Evolutionary conservation across 2,329 filamentous ascomycete genomes (phyloP).

Genomic region (Shiraia sp.): DNA sequence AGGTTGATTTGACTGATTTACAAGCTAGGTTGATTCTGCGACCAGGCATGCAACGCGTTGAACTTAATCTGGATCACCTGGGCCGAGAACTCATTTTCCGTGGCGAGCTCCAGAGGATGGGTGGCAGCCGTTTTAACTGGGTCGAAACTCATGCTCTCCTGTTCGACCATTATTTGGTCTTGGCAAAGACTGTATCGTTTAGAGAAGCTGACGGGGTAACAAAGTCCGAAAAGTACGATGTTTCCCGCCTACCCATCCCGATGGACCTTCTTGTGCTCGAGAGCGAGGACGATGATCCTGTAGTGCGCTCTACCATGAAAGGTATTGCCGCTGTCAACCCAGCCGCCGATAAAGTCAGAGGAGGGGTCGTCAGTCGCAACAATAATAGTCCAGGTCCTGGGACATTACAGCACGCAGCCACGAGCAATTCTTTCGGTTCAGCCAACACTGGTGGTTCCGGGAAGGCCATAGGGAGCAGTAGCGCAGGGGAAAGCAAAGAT

Average conservation of each 20-base stretch:
- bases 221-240: constrained; percentile 83
- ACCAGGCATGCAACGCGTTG: constrained; percentile 81
- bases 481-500: constrained; percentile 64
- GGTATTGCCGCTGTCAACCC: constrained; percentile 66
- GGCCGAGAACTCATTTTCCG: constrained; percentile 86
- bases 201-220: constrained; percentile 71
- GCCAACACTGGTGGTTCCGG: constrained; percentile 56
- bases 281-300: constrained; percentile 87
- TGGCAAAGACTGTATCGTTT: constrained; percentile 76
- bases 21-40: constrained; percentile 81
- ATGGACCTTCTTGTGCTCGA: constrained; percentile 95
- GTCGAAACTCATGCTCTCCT: constrained; percentile 91
- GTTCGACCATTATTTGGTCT: constrained; percentile 94
- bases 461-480: constrained; percentile 53
- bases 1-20: constrained; percentile 85
- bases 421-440: constrained; percentile 62
- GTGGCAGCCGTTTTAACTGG: constrained; percentile 87
- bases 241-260: constrained; percentile 91
- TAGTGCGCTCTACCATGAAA: constrained; percentile 77
- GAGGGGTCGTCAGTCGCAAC: constrained; percentile 57
- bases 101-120: constrained; percentile 86
- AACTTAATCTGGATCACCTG: constrained; percentile 90
- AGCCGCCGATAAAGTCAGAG: constrained; percentile 39
- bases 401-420: constrained; percentile 69
- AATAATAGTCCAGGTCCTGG: constrained; percentile 47